Percentiles rank a stretch among this genome's conserved stretches.
Conservation (phyloP, 1,139 yeast genomes). For the Ogataea hybrid region DNA sequence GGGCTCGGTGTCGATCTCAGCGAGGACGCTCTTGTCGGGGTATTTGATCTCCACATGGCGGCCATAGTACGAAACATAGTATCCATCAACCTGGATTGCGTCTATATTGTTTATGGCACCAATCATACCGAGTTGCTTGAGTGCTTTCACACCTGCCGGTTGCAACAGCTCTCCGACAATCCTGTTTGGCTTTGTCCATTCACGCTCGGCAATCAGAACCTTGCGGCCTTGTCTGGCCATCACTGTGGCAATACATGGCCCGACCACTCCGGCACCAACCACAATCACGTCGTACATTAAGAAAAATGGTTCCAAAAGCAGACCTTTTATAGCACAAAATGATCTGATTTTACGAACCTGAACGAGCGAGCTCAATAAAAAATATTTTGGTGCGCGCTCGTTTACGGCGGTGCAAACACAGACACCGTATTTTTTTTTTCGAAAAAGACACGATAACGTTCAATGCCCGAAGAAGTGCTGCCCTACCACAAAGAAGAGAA, state of each 20-base stretch:
- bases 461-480: slow-evolving; percentile 12
- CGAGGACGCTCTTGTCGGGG: slow-evolving; percentile 48
- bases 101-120: slow-evolving; percentile 78
- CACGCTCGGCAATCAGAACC: slow-evolving; percentile 78
- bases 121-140: slow-evolving; percentile 77
- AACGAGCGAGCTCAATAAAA: slow-evolving; percentile 3
- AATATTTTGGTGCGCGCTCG: neutral
- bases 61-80: slow-evolving; percentile 68
- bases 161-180: slow-evolving; percentile 97
- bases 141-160: slow-evolving; percentile 88
- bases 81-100: slow-evolving; percentile 77
- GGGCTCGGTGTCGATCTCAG: slow-evolving; percentile 47
- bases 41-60: slow-evolving; percentile 62
- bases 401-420: neutral
- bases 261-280: slow-evolving; percentile 95
- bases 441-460: slow-evolving; percentile 4
- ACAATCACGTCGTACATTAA: slow-evolving; percentile 57
- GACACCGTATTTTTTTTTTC: neutral
- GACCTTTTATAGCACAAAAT: slow-evolving; percentile 7
- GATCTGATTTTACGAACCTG: slow-evolving; percentile 15
- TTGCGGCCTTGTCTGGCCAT: slow-evolving; percentile 86
- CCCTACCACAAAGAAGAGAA: slow-evolving; percentile 20
- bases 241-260: slow-evolving; percentile 90
- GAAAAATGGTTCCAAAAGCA: neutral
- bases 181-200: slow-evolving; percentile 89